Evolutionary conservation across 805 yeast genomes (phyloP).

Genomic region (Saccharomycopsis sp.): DNA sequence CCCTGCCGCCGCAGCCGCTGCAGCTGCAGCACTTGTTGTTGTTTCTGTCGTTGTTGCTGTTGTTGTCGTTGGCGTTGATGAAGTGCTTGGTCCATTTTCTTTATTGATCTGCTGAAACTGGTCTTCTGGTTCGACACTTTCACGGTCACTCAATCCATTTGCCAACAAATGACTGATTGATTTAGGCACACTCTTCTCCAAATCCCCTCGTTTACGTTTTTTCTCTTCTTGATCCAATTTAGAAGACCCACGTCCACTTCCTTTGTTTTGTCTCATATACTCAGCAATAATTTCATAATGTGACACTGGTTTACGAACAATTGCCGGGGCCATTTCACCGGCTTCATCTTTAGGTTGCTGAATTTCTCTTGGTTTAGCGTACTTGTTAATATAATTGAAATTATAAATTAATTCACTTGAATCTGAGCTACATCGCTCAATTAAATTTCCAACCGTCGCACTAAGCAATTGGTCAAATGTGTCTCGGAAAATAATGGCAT

Average conservation of each 20-base stretch:
- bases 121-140: not conserved
- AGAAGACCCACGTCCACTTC: conserved; percentile 27
- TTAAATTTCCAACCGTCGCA: conserved; percentile 56
- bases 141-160: not conserved
- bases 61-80: conserved; percentile 17
- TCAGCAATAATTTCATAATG: conserved; percentile 30
- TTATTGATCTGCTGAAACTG: not conserved
- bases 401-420: conserved; percentile 47
- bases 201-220: conserved; percentile 40
- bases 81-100: not conserved
- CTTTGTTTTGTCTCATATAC: conserved; percentile 6
- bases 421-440: conserved; percentile 58
- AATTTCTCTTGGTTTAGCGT: too few relatives aligned
- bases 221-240: conserved; percentile 42
- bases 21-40: not conserved
- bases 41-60: conserved; percentile 12
- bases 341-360: conserved; percentile 23
- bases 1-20: conserved; percentile 1
- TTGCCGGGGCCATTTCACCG: conserved; percentile 57
- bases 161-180: conserved; percentile 43
- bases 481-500: conserved; percentile 56
- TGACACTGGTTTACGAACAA: conserved; percentile 38
- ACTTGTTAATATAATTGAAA: not conserved
- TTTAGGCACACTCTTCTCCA: conserved; percentile 48
- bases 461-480: conserved; percentile 61